Conservation (phyloP, 208 protist species). For the Leishmania braziliensis region DNA sequence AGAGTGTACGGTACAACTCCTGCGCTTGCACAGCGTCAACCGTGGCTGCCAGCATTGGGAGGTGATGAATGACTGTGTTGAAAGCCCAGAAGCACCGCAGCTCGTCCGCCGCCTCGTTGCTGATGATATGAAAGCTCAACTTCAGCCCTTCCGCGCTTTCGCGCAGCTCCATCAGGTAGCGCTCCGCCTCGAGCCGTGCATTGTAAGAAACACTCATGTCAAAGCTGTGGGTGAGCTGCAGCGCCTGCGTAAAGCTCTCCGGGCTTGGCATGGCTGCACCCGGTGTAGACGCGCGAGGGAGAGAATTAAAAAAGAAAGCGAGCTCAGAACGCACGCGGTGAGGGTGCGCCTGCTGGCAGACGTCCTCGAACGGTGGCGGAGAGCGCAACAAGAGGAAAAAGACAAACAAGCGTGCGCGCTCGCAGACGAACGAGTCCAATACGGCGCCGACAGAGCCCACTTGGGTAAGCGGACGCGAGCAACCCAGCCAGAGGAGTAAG, state of each 20-base stretch:
- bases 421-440: not conserved
- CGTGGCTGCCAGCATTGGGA: conserved; percentile 41
- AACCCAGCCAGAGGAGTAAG: not conserved
- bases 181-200: conserved; percentile 59
- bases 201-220: conserved; percentile 33
- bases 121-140: conserved; percentile 72
- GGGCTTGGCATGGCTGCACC: conserved; percentile 29
- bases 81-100: conserved; percentile 83
- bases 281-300: not conserved
- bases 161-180: conserved; percentile 73
- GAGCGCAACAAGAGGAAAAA: conserved; percentile 8
- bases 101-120: conserved; percentile 60
- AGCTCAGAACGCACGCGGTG: not conserved
- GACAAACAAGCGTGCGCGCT: not conserved
- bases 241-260: conserved; percentile 59
- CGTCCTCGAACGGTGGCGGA: not conserved
- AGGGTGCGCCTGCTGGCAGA: not conserved
- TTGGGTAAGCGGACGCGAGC: not conserved
- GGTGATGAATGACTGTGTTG: conserved; percentile 78
- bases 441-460: not conserved
- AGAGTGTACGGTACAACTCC: conserved; percentile 66
- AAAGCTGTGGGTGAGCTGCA: conserved; percentile 66
- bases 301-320: not conserved
- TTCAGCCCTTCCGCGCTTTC: conserved; percentile 62
- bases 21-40: conserved; percentile 46